Evolutionary conservation across 805 yeast genomes (phyloP).

Genomic region (Candida broadrunensis): DNA sequence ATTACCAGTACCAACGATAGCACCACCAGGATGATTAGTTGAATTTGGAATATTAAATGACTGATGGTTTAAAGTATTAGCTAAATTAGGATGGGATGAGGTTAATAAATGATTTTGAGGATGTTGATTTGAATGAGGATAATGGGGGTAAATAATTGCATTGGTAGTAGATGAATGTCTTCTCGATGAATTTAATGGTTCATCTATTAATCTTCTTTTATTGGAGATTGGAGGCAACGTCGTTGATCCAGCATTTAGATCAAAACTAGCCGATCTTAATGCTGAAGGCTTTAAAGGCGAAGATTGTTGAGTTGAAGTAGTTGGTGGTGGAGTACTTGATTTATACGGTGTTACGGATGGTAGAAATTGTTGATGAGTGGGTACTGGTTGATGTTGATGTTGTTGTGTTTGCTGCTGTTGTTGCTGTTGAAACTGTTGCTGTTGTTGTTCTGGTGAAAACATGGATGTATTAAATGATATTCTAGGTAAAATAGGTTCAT

Average conservation of each 20-base stretch:
- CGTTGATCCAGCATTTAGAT: slow-evolving; percentile 10
- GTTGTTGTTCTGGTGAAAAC: slow-evolving; percentile 14
- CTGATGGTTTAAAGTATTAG: slow-evolving; percentile 10
- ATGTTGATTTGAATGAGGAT: slow-evolving; percentile 5
- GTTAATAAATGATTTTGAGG: slow-evolving; percentile 5
- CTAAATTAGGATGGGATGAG: slow-evolving; percentile 19
- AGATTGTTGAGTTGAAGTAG: slow-evolving; percentile 1
- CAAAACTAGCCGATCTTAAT: slow-evolving; percentile 24
- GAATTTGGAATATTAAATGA: slow-evolving; percentile 2
- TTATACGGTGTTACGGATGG: slow-evolving; percentile 3
- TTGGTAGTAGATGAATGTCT: slow-evolving; percentile 24
- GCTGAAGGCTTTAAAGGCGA: slow-evolving; percentile 6
- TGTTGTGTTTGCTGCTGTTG: slow-evolving; percentile 1
- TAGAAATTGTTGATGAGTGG: slow-evolving; percentile 3
- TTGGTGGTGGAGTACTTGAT: slow-evolving; percentile 4
- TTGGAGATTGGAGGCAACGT: slow-evolving; percentile 21
- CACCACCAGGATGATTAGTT: background rate
- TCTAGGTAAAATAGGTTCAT: slow-evolving; percentile 16
- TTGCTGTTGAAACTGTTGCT: background rate
- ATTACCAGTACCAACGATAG: slow-evolving; percentile 7
- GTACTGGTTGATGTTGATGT: slow-evolving; percentile 1
- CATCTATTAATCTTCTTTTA: slow-evolving; percentile 28
- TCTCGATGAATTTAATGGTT: slow-evolving; percentile 13
- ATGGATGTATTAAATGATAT: slow-evolving; percentile 42
- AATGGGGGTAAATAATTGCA: slow-evolving; percentile 10